Evolutionary conservation across 2,329 filamentous ascomycete genomes (phyloP).

Genomic region (Ramichloridium luteum): DNA sequence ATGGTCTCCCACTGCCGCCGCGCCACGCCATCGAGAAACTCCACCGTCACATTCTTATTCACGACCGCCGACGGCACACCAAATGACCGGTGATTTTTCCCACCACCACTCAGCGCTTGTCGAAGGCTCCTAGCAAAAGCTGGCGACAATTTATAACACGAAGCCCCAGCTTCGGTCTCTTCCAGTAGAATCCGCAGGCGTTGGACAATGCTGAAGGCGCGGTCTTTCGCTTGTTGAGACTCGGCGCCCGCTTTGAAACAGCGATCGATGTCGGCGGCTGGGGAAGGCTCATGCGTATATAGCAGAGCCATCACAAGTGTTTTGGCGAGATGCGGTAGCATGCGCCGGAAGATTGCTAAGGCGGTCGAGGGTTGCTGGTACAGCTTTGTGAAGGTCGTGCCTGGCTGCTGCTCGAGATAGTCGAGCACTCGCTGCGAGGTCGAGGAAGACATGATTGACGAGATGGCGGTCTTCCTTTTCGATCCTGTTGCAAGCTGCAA

Average conservation of each 20-base stretch:
- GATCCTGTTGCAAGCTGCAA: no score
- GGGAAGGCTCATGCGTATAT: slow-evolving; percentile 73
- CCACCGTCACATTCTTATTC: slow-evolving; percentile 48
- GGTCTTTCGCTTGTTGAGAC: slow-evolving; percentile 52
- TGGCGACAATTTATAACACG: slow-evolving; percentile 63
- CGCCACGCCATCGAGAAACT: slow-evolving; percentile 74
- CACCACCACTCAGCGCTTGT: slow-evolving; percentile 68
- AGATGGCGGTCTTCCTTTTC: slow-evolving; percentile 3
- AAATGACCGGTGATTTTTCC: slow-evolving; percentile 77
- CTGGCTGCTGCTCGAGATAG: slow-evolving; percentile 83
- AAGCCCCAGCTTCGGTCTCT: slow-evolving; percentile 49
- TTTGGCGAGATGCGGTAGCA: slow-evolving; percentile 90
- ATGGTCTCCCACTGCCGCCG: slow-evolving; percentile 91
- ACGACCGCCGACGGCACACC: slow-evolving; percentile 66
- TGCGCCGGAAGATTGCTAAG: slow-evolving; percentile 90
- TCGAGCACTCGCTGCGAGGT: slow-evolving; percentile 58
- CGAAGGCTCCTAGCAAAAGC: slow-evolving; percentile 77
- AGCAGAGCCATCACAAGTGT: slow-evolving; percentile 91
- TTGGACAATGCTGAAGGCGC: slow-evolving; percentile 68
- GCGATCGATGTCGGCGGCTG: slow-evolving; percentile 65
- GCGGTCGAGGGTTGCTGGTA: slow-evolving; percentile 95
- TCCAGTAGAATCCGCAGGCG: slow-evolving; percentile 76
- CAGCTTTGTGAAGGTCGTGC: slow-evolving; percentile 77
- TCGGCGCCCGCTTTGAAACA: slow-evolving; percentile 60
- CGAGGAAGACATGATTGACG: slow-evolving; percentile 28